These are phyloP conservation scores for Dictyostelium gargantuum DNA, from an alignment of 208 protist genomes.

Conservation along the genomic window DNA sequence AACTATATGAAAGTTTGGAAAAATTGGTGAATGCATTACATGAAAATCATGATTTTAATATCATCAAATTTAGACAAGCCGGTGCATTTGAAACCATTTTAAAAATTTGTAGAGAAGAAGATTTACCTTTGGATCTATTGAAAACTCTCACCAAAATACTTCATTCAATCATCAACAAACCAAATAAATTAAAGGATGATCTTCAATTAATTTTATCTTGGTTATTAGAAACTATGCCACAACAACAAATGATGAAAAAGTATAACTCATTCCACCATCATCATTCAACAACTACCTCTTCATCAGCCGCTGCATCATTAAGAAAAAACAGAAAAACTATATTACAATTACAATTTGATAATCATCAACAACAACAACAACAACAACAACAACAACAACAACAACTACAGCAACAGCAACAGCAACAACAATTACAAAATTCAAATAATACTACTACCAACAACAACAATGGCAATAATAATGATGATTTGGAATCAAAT, in stretches of 20 bases:
- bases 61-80: constrained; percentile 47
- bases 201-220: constrained; percentile 30
- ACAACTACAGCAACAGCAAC: not conserved
- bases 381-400: not conserved
- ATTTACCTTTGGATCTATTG: constrained; percentile 18
- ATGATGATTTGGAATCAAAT: not conserved
- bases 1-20: constrained; percentile 41
- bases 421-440: not conserved
- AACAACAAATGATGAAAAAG: not conserved
- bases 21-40: constrained; percentile 9
- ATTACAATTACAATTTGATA: not conserved
- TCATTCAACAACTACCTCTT: too few relatives aligned
- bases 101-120: constrained; percentile 50
- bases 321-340: not conserved
- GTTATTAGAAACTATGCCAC: constrained; percentile 32
- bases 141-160: not conserved
- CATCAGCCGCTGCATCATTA: not conserved
- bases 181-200: constrained; percentile 33
- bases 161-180: not conserved
- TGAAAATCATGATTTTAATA: constrained; percentile 56
- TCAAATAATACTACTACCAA: not conserved
- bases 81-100: constrained; percentile 53
- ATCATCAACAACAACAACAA: not conserved
- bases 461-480: not conserved
- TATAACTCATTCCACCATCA: not conserved